Conservation (phyloP, 169 alveolate genomes). For the Toxoplasma gondii region DNA sequence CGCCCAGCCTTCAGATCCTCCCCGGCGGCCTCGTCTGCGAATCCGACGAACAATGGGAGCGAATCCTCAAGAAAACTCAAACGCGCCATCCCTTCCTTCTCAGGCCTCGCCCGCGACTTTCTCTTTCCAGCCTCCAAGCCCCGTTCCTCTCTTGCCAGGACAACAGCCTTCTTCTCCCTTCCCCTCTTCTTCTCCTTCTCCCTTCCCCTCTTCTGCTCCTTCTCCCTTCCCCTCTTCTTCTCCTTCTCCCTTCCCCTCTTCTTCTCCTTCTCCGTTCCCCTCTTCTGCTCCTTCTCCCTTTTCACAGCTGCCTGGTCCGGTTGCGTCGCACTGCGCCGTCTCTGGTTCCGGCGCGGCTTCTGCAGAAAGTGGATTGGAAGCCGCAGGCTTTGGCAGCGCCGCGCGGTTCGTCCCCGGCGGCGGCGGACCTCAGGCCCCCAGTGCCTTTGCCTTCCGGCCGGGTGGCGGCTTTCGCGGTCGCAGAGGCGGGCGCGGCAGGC, state of each 20-base stretch:
- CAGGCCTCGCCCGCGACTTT: neutral
- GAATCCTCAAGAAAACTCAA: neutral
- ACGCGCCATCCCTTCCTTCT: no score
- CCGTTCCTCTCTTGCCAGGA: neutral
- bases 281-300: neutral
- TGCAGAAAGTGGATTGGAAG: neutral
- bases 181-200: neutral
- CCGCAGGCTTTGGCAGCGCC: neutral
- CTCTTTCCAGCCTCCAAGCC: neutral
- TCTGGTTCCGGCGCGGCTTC: neutral
- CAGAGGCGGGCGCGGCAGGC: neutral
- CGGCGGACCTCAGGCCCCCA: neutral
- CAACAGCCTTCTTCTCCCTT: neutral
- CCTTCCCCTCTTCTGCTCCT: neutral
- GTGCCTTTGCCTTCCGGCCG: neutral
- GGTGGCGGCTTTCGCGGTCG: constrained; percentile 3
- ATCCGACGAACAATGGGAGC: neutral
- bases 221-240: neutral
- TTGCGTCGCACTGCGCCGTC: neutral
- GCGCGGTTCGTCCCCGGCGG: neutral
- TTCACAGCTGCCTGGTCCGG: neutral
- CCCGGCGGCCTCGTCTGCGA: neutral
- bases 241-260: neutral
- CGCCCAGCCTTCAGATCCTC: neutral
- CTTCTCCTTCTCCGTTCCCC: neutral